Base-by-base conservation (phyloP, 1,284 basidiomycete species). In the Ganoderma boninense region DNA sequence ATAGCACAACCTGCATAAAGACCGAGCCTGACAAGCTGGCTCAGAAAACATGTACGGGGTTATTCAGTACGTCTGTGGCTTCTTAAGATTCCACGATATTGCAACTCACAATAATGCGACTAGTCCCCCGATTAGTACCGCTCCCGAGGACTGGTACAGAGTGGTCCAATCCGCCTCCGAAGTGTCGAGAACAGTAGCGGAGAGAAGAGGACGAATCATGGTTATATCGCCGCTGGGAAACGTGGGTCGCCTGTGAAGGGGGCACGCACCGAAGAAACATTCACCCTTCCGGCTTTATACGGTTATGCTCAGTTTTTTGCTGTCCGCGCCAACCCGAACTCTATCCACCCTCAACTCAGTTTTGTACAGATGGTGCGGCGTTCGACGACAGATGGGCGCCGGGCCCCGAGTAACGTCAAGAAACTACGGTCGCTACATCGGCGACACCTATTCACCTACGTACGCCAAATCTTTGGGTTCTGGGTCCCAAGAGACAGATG, bases 71-170 rank as follows among this genome's bases (percentile, higher is more conserved):
- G 49, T 23, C 11, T 13, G 11, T 26, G 23, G 13, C 49, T 14
- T 14, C 5, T 20, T 49, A 16, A 18, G 16, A 10, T 5, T 38
- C 6, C 6, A 32, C 29, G 62, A 38, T 38, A 54, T n/a, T n/a
- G 44, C 20, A 14, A 66, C 70, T 68, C 44, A 71, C 70, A 68
- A 71, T 40, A 71, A 23, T 2, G 70, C 70, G 4, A 71, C 57
- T 8, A 71, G 61, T 13, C 70, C 70, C 13, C 70, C 70, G 20
- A 71, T 8, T 11, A 71, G 67, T 11, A 71, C 62, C 20, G 70
- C 70, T 8, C 70, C 70, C 14, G 64, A 68, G 5, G 67, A 62
- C 4, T 66, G 56, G 29, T 59, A 57, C 0, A 71, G 64, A 1
- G 40, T 23, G 13, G 16, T 11, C 66, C 18, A 14, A 1, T 68